Evolutionary conservation across 257 asterid genomes (phyloP).

Genomic region (Forsythia viridissima): DNA sequence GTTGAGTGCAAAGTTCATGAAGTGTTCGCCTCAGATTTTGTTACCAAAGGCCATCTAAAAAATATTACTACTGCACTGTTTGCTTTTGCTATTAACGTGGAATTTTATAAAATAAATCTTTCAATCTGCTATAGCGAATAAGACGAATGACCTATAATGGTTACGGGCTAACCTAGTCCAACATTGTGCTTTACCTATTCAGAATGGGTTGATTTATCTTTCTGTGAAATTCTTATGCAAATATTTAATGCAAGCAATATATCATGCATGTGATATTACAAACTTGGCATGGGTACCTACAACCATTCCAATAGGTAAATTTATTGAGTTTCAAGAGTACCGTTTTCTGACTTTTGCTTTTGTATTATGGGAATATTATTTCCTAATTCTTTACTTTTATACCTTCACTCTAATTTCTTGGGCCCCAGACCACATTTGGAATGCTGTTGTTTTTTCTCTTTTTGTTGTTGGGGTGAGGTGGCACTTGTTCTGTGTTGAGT

Average conservation of each 20-base stretch:
- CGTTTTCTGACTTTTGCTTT: background rate
- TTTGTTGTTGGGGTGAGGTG: background rate
- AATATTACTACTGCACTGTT: background rate
- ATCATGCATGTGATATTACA: conserved; percentile 73
- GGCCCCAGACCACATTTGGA: background rate
- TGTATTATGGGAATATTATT: background rate
- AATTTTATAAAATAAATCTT: background rate
- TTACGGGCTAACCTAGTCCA: no score
- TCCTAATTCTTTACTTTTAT: background rate
- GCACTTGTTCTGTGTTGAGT: background rate
- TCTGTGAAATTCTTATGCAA: conserved; percentile 16
- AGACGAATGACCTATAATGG: background rate
- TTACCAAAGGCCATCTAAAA: background rate
- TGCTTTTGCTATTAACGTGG: background rate
- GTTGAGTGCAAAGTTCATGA: no score
- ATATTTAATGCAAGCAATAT: conserved; percentile 17
- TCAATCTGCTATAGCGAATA: background rate
- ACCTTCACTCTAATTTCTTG: background rate
- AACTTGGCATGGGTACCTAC: conserved; percentile 89
- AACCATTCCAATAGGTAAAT: conserved; percentile 59
- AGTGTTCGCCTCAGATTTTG: background rate
- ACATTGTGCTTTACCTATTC: background rate
- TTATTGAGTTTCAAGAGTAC: conserved; percentile 5
- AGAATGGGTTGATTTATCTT: conserved; percentile 7
- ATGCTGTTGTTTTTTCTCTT: background rate